phyloP scores from a whole-genome alignment of 768 basidiomycete genomes.

The Tulasnella sp. region DNA sequence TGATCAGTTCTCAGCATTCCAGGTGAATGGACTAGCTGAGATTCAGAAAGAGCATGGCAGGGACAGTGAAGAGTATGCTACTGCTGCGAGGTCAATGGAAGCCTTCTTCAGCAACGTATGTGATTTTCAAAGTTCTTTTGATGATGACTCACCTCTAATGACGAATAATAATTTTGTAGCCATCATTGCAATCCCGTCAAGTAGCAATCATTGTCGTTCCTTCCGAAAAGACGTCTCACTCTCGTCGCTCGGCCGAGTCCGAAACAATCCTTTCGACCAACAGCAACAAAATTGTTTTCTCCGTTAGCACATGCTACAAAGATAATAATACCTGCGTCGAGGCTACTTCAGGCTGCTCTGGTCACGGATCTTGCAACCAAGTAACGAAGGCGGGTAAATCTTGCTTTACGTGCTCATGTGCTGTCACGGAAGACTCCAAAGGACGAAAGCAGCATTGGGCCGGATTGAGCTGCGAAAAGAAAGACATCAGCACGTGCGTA shows the following conservation, averaged over 20 bases:
- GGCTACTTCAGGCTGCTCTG: constrained; percentile 53
- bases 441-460: constrained; percentile 60
- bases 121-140: constrained; percentile 19
- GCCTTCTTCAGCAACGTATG: constrained; percentile 36
- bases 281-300: constrained; percentile 29
- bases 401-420: constrained; percentile 41
- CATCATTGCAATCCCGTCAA: background rate
- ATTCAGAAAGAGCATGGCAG: constrained; percentile 37
- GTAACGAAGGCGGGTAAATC: constrained; percentile 45
- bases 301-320: constrained; percentile 49
- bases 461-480: constrained; percentile 60
- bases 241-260: constrained; percentile 32
- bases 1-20: constrained; percentile 48
- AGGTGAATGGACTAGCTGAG: constrained; percentile 39
- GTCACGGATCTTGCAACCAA: constrained; percentile 50
- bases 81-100: constrained; percentile 36
- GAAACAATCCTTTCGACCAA: background rate
- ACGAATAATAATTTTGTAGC: constrained; percentile 7
- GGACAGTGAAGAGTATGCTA: constrained; percentile 42
- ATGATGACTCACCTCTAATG: background rate
- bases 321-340: constrained; percentile 44
- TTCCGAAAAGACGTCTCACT: constrained; percentile 33
- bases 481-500: constrained; percentile 68
- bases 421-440: constrained; percentile 36
- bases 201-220: constrained; percentile 31